These are phyloP conservation scores for Mortierella polycephala DNA, from an alignment of 371 early-diverging fungal species.

Conservation along the genomic window DNA sequence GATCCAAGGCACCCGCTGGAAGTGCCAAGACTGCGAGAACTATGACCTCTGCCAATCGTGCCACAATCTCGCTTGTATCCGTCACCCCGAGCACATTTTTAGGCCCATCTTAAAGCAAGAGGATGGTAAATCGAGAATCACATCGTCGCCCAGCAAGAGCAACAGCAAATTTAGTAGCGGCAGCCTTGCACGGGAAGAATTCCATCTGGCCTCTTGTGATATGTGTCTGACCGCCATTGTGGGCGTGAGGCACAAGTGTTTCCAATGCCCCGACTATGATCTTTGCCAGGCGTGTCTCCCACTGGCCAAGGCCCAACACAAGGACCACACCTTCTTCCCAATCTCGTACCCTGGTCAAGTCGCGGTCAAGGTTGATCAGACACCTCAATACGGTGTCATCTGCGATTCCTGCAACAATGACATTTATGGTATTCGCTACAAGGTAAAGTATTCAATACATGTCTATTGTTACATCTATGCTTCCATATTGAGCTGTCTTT, in stretches of 20 bases:
- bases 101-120: conserved; percentile 19
- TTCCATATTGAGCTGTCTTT: background rate
- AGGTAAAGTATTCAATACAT: conserved; percentile 54
- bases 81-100: conserved; percentile 54
- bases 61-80: conserved; percentile 31
- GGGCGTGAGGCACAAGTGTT: conserved; percentile 65
- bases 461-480: background rate
- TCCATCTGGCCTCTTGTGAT: conserved; percentile 59
- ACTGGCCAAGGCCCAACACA: conserved; percentile 56
- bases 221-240: conserved; percentile 61
- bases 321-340: conserved; percentile 55
- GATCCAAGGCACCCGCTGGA: conserved; percentile 59
- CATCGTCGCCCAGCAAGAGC: background rate
- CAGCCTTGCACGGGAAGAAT: too few relatives aligned
- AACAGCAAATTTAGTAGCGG: too few relatives aligned
- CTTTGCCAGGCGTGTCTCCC: conserved; percentile 61
- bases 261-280: conserved; percentile 63
- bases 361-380: conserved; percentile 41
- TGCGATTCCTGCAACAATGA: conserved; percentile 62
- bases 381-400: conserved; percentile 54
- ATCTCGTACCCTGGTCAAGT: conserved; percentile 56
- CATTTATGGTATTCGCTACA: conserved; percentile 66
- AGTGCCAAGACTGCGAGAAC: conserved; percentile 62
- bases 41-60: conserved; percentile 65
- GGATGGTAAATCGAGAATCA: background rate